These are phyloP conservation scores for Sporothrix schenckii DNA, from an alignment of 2,329 filamentous ascomycete genomes.

Conservation along the genomic window DNA sequence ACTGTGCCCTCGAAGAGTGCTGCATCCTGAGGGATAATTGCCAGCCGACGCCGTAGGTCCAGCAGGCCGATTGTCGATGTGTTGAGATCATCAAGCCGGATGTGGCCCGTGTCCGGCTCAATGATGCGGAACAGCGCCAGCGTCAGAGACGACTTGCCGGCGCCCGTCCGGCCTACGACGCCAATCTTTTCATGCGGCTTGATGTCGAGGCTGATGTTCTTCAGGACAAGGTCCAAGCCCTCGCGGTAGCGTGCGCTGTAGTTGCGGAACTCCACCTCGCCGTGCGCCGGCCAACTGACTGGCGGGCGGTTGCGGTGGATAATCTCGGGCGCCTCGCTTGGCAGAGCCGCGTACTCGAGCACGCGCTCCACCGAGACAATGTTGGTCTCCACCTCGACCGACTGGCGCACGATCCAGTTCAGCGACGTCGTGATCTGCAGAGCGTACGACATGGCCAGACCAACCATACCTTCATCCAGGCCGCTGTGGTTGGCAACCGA, in stretches of 20 bases:
- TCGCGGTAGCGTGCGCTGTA: constrained; percentile 93
- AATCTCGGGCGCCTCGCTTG: constrained; percentile 92
- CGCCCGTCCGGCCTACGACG: constrained; percentile 92
- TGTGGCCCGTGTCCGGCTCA: constrained; percentile 78
- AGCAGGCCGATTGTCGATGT: constrained; percentile 87
- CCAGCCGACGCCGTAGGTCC: constrained; percentile 83
- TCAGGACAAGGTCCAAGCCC: constrained; percentile 87
- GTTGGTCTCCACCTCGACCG: constrained; percentile 99
- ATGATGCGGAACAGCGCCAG: constrained; percentile 94
- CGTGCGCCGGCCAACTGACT: constrained; percentile 87
- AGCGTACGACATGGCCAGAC: constrained; percentile 94
- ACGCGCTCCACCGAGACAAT: constrained; percentile 98
- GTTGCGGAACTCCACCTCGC: constrained; percentile 86
- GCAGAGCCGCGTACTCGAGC: constrained; percentile 88
- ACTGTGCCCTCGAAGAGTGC: constrained; percentile 76
- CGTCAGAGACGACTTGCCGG: constrained; percentile 93
- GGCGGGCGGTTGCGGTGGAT: constrained; percentile 84
- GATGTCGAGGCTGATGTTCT: constrained; percentile 88
- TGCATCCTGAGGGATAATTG: constrained; percentile 97
- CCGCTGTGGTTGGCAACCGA: constrained; percentile 70
- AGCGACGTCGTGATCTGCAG: constrained; percentile 95
- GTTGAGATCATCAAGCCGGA: constrained; percentile 86
- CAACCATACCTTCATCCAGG: constrained; percentile 75
- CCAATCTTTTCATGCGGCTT: constrained; percentile 98
- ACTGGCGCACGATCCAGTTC: constrained; percentile 99